A percentile compares a stretch with the other conserved stretches of the same genome.
phyloP scores from a whole-genome alignment of 306 rosid genomes.

The Lathyrus oleraceus region DNA sequence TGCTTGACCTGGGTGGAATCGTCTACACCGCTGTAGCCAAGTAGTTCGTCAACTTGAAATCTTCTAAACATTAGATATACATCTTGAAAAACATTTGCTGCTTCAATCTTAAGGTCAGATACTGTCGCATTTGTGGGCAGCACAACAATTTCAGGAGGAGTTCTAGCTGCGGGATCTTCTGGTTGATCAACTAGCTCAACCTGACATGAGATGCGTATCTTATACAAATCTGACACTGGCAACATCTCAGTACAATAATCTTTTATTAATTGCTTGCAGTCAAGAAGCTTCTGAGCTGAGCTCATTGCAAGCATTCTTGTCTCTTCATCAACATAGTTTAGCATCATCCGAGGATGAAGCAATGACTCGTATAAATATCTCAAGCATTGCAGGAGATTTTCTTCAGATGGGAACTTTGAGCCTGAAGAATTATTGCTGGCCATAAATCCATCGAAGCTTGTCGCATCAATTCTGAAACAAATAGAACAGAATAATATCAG shows the following conservation, averaged over 20 bases:
- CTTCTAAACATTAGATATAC: conserved; percentile 68
- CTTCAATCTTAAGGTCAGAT: conserved; percentile 70
- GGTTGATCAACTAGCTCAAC: conserved; percentile 64
- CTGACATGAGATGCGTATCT: conserved; percentile 55
- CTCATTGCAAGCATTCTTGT: conserved; percentile 56
- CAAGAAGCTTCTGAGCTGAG: conserved; percentile 78
- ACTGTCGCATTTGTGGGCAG: conserved; percentile 62
- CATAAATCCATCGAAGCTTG: conserved; percentile 36
- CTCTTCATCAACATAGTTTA: conserved; percentile 50
- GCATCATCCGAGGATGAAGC: conserved; percentile 76
- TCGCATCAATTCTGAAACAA: conserved; percentile 62
- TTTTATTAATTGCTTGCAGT: conserved; percentile 96
- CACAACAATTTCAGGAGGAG: conserved; percentile 71
- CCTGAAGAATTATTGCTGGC: conserved; percentile 43
- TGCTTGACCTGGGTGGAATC: conserved; percentile 68
- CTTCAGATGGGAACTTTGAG: conserved; percentile 62
- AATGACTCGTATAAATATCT: conserved; percentile 70
- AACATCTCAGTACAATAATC: conserved; percentile 55
- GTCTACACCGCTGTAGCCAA: conserved; percentile 65
- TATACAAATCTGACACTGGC: conserved; percentile 34
- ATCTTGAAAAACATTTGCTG: conserved; percentile 79
- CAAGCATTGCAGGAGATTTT: conserved; percentile 63
- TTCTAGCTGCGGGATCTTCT: conserved; percentile 47
- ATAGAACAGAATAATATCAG: conserved; percentile 12
- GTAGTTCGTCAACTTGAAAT: conserved; percentile 72